These are phyloP conservation scores for Erodium trifolium DNA, from an alignment of 441 rosid species.

Conservation along the genomic window DNA sequence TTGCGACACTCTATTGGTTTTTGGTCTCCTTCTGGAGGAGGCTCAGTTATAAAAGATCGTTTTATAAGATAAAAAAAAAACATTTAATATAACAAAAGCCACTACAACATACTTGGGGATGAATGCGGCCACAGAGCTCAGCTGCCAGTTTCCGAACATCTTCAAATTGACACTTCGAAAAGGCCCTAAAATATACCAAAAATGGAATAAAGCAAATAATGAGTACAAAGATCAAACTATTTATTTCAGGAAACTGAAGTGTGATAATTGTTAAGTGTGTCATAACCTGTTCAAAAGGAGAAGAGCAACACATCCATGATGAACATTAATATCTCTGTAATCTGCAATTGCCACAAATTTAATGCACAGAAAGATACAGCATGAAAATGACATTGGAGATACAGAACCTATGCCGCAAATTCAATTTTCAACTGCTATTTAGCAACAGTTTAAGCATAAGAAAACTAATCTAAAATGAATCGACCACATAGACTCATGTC, in stretches of 20 bases:
- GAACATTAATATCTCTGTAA: conserved; percentile 30
- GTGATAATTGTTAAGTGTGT: conserved; percentile 18
- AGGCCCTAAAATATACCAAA: conserved; percentile 46
- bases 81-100: conserved; percentile 14
- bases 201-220: conserved; percentile 16
- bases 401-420: neutral
- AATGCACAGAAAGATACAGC: neutral
- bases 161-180: conserved; percentile 62
- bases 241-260: neutral
- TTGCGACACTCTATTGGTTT: too few relatives aligned
- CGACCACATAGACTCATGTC: neutral
- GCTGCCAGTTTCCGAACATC: conserved; percentile 86
- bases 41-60: too few relatives aligned
- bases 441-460: conserved; percentile 5
- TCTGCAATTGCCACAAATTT: conserved; percentile 34
- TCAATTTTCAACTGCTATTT: conserved; percentile 5
- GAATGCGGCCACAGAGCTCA: conserved; percentile 88
- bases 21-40: neutral
- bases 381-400: neutral
- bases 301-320: conserved; percentile 51
- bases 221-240: conserved; percentile 15
- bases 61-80: neutral
- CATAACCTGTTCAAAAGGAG: conserved; percentile 66
- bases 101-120: conserved; percentile 48
- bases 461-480: neutral